These are phyloP conservation scores for Perkinsus olseni DNA, from an alignment of 169 alveolate genomes.

Conservation along the genomic window DNA sequence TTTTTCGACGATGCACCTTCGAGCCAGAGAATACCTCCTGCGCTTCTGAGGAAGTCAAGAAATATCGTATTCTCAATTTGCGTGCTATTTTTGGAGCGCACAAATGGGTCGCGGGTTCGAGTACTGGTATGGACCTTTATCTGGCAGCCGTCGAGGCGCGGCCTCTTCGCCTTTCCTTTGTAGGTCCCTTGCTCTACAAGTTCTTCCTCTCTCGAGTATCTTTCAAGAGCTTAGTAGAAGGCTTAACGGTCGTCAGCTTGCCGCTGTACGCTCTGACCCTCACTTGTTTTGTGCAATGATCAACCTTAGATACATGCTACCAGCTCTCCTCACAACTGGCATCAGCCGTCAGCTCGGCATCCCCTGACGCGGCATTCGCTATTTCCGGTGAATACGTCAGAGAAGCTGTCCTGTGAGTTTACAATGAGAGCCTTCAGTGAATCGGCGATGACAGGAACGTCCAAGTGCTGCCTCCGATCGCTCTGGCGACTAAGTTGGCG, in stretches of 20 bases:
- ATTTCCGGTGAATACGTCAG: conserved; percentile 1
- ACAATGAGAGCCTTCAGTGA: background rate
- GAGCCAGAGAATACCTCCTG: no score
- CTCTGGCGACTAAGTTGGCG: background rate
- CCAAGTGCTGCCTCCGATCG: conserved; percentile 1
- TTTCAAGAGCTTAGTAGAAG: background rate
- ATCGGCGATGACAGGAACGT: background rate
- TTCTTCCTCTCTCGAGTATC: background rate
- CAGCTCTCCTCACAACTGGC: background rate
- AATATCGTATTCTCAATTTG: no score
- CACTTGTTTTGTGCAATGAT: no score
- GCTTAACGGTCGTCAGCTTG: background rate
- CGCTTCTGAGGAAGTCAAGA: no score
- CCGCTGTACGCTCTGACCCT: background rate
- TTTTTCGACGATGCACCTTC: no score
- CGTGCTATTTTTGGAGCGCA: no score
- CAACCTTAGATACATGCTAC: background rate
- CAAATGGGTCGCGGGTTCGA: no score
- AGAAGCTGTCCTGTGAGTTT: background rate
- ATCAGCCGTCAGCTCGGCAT: background rate
- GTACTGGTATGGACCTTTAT: no score
- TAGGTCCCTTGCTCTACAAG: background rate
- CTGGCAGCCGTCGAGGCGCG: no score
- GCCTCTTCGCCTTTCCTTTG: no score
- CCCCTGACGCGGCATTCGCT: background rate